Evolutionary conservation across 228 moss, liverwort and hornwort genomes (phyloP).

Genomic region (Sphagnum fallax): DNA sequence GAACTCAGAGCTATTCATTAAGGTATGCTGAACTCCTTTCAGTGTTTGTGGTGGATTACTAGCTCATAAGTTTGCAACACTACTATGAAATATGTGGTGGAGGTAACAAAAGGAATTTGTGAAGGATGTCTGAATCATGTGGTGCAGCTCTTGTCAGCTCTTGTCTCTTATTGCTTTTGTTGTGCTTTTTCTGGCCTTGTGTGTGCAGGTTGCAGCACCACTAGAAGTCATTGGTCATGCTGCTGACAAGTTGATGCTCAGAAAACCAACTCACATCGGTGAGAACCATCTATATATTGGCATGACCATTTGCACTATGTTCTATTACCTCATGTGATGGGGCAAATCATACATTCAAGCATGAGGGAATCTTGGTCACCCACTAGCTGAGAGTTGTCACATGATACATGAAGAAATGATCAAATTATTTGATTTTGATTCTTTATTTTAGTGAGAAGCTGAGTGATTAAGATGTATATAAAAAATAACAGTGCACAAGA

Average conservation of each 20-base stretch:
- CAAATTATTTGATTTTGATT: too few relatives aligned
- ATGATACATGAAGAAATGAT: too few relatives aligned
- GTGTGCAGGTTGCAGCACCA: slow-evolving; percentile 63
- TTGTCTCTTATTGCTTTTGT: not conserved
- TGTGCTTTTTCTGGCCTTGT: not conserved
- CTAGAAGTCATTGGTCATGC: slow-evolving; percentile 66
- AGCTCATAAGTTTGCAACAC: not conserved
- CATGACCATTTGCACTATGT: not conserved
- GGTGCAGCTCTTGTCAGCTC: not conserved
- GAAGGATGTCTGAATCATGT: not conserved
- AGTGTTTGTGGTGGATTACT: not conserved
- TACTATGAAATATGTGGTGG: not conserved
- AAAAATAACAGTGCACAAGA: too few relatives aligned
- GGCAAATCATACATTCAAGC: too few relatives aligned
- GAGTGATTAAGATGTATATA: too few relatives aligned
- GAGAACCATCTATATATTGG: slow-evolving; percentile 2
- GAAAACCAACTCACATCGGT: slow-evolving; percentile 83
- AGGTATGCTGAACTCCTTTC: slow-evolving; percentile 22
- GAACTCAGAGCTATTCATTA: slow-evolving; percentile 44
- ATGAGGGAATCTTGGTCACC: too few relatives aligned
- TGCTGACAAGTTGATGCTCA: slow-evolving; percentile 65
- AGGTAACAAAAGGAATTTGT: not conserved
- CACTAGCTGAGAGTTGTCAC: too few relatives aligned
- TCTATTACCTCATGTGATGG: too few relatives aligned
- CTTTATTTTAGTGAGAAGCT: too few relatives aligned